Evolutionary conservation across 345 rosid genomes (phyloP), one percentile per base, ranked within the genome.

Genomic region (Acer negundo): DNA sequence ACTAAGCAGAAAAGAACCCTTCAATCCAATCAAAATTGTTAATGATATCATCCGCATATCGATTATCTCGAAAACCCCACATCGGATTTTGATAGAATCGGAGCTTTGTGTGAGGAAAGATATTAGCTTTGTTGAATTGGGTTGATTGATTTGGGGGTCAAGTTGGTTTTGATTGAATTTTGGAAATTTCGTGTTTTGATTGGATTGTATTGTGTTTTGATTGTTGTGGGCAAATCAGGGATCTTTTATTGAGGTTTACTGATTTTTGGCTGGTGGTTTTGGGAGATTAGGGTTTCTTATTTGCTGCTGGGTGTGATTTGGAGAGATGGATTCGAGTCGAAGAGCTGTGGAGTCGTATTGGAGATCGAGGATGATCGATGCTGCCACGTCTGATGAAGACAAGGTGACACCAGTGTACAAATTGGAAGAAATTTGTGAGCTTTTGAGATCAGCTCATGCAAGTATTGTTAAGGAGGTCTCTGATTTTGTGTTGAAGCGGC

Each of bases 291-390:
- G 55, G 70, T 16, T 68, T 67, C 22, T 35, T 2, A 15, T 65
- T 42, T 42, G 11, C 10, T 42, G 9, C 2, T 42, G 46, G 11
- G 46, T 42, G 19, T 31, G 49, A 67, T 11, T 58, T 42, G 44
- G 38, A 28, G 61, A 31, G 63, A 96, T 96, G 99, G 98, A 96
- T 85, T 94, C 99, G 72, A 96, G 99, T 86, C 90, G 98, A 80
- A 90, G 98, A 86, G 99, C 99, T 20, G 98, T 96, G 86, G 99
- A 96, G 78, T 92, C 99, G 76, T 96, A 92, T 77, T 92, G 98
- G 99, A 89, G 99, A 76, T 94, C 98, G 80, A 84, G 94, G 86
- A 87, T 96, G 95, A 77, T 94, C 70, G 99, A 96, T 49, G 94
- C 81, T 68, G 98, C 92, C 7, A 94, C 99, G 9, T 90, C 98